These are phyloP conservation scores for Thermothelomyces thermophilus DNA, from an alignment of 2,329 filamentous ascomycete species.

Conservation along the genomic window DNA sequence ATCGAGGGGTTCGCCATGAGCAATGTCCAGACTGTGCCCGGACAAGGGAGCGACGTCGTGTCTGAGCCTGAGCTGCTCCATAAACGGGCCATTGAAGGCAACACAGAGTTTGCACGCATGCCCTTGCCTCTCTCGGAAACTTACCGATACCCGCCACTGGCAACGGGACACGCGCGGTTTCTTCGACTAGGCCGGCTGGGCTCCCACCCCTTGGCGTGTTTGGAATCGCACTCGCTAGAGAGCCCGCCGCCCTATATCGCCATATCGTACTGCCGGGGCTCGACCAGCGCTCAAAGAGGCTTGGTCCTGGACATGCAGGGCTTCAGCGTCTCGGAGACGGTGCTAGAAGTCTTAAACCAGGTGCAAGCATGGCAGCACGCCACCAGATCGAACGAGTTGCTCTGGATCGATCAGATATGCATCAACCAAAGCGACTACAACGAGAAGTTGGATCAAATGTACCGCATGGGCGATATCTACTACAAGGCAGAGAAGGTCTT, in stretches of 20 bases:
- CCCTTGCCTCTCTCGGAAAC: not conserved
- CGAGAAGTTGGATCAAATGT: slow-evolving; percentile 1
- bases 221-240: not conserved
- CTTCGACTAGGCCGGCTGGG: not conserved
- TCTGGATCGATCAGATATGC: slow-evolving; percentile 1
- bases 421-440: not conserved
- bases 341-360: not conserved
- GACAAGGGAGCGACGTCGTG: not conserved
- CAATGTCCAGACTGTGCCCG: not conserved
- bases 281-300: not conserved
- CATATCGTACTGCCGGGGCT: not conserved
- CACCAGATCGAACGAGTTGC: not conserved
- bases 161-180: not conserved
- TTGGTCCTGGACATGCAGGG: not conserved
- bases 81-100: not conserved
- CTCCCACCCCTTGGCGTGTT: not conserved
- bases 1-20: not conserved
- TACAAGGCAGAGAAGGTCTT: not conserved
- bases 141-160: not conserved
- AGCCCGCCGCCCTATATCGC: not conserved
- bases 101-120: not conserved
- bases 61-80: not conserved
- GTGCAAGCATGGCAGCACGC: not conserved
- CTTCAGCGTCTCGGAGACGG: not conserved
- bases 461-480: slow-evolving; percentile 1